Evolutionary conservation across 1,284 basidiomycete species (phyloP), one percentile per base, ranked within the genome.

Genomic region (Melampsora americana): DNA sequence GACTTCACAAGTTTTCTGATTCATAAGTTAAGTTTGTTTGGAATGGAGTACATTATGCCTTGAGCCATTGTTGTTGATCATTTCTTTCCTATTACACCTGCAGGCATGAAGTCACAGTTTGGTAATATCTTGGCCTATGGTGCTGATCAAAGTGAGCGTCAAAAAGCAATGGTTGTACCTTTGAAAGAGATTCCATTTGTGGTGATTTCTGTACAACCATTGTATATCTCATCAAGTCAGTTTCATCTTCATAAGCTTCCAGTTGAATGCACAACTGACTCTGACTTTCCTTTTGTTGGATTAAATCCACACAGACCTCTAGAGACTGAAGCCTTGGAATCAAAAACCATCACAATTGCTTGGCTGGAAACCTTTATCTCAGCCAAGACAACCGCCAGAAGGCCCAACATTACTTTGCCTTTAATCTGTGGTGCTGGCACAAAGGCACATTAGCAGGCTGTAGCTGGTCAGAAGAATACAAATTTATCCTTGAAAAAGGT

Each of bases 111-210:
- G 4, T 96, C 93, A 32, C 93, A 98, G 81, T 99, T 99, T 83
- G 96, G 96, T 73, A 96, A 99, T 83, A 96, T 99, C 83, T 99
- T 99, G 81, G 95, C 96, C 39, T 99, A 98, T 82, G 96, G 96
- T 77, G 92, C 95, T 84, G 95, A 99, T 83, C 92, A 96, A 80
- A 87, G 89, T 78, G 95, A 99, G 84, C 92, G 92, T 81, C 86
- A 96, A 81, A 99, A 99, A 87, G 97, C 98, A 83, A 99, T 99
- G 95, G 95, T 99, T 79, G 92, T 99, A 81, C 95, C 96, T 20
- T 86, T 99, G 81, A 99, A 99, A 86, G 96, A 99, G 84, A 86
- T 99, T 78, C 92, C 83, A 99, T 99, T 82, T 93, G 96, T 80
- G 96, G 96, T 78, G 96, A 99, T 84, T 99, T 99, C 87, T 87